Percentiles rank a stretch among this genome's conserved stretches.
Evolutionary conservation across 768 basidiomycete genomes (phyloP).

Genomic region (Cystobasidium tubakii): DNA sequence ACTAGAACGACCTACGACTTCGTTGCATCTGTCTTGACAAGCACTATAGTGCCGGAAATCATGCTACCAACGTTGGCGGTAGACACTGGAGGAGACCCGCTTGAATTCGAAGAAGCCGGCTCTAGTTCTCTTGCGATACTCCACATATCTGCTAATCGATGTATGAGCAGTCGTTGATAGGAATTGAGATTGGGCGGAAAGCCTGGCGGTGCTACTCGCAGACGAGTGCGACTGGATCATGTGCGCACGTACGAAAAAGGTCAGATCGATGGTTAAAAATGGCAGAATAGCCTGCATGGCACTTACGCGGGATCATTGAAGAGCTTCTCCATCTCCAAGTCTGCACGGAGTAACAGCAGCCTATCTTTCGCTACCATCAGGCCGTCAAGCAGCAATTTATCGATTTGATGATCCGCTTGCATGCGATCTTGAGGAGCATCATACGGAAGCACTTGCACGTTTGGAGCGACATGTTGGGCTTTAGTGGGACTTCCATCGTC

Average conservation of each 20-base stretch:
- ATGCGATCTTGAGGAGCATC: constrained; percentile 1
- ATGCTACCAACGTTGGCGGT: constrained; percentile 6
- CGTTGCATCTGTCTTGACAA: constrained; percentile 27
- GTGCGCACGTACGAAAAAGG: not conserved
- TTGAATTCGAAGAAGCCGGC: not conserved
- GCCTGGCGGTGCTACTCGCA: constrained; percentile 10
- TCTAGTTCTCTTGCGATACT: constrained; percentile 45
- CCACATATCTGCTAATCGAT: constrained; percentile 44
- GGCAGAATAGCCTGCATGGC: not conserved
- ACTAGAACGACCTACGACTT: constrained; percentile 4
- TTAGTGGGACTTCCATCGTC: not conserved
- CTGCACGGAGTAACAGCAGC: constrained; percentile 19
- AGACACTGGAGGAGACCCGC: not conserved
- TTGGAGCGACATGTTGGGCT: not conserved
- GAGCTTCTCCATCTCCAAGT: constrained; percentile 27
- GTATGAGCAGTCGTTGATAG: constrained; percentile 44
- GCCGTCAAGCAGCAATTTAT: constrained; percentile 26
- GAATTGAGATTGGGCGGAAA: constrained; percentile 41
- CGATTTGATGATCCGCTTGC: constrained; percentile 2
- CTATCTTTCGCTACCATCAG: constrained; percentile 21
- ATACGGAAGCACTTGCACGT: not conserved
- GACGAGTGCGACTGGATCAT: constrained; percentile 2
- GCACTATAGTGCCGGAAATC: constrained; percentile 16
- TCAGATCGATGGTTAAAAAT: not conserved
- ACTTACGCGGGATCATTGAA: constrained; percentile 24